A percentile compares a stretch with the other conserved stretches of the same genome.
phyloP scores from a whole-genome alignment of 352 stramenopile genomes.

The Phytophthora nicotianae region DNA sequence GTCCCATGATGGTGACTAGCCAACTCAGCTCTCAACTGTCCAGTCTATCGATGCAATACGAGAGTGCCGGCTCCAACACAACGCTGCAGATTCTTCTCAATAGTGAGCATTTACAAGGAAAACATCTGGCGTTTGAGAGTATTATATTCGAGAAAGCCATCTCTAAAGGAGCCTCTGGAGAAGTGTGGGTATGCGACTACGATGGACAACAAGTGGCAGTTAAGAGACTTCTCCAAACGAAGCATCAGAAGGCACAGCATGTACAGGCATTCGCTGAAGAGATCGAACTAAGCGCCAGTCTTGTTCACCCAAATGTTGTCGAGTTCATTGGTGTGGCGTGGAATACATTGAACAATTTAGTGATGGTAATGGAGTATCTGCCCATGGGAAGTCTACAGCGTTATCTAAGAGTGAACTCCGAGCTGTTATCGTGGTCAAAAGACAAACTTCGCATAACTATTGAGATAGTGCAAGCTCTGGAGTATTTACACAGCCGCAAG shows the following conservation, averaged over 20 bases:
- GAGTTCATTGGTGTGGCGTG: slow-evolving; percentile 48
- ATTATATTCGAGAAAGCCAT: slow-evolving; percentile 24
- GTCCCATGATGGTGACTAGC: slow-evolving; percentile 13
- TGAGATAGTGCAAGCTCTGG: slow-evolving; percentile 34
- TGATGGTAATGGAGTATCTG: slow-evolving; percentile 50
- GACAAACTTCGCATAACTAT: slow-evolving; percentile 37
- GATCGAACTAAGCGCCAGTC: slow-evolving; percentile 38
- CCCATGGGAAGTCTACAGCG: slow-evolving; percentile 33
- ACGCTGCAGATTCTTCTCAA: slow-evolving; percentile 29
- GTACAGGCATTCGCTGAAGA: slow-evolving; percentile 42
- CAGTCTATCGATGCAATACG: slow-evolving; percentile 14
- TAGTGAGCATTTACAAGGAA: slow-evolving; percentile 23
- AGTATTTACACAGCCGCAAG: slow-evolving; percentile 32
- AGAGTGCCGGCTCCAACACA: slow-evolving; percentile 29
- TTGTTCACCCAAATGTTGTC: slow-evolving; percentile 41
- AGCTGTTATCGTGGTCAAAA: slow-evolving; percentile 36
- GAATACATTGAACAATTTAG: slow-evolving; percentile 51
- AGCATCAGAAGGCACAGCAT: slow-evolving; percentile 38
- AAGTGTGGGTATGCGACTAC: slow-evolving; percentile 60
- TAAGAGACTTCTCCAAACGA: slow-evolving; percentile 45
- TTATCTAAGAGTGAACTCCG: slow-evolving; percentile 33
- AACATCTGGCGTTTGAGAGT: slow-evolving; percentile 27
- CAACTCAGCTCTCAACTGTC: slow-evolving; percentile 16
- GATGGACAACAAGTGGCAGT: slow-evolving; percentile 44
- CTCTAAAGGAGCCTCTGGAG: slow-evolving; percentile 39